Base-by-base conservation (phyloP, 2,329 filamentous ascomycete genomes). In the Cladobotryum protrusum region DNA sequence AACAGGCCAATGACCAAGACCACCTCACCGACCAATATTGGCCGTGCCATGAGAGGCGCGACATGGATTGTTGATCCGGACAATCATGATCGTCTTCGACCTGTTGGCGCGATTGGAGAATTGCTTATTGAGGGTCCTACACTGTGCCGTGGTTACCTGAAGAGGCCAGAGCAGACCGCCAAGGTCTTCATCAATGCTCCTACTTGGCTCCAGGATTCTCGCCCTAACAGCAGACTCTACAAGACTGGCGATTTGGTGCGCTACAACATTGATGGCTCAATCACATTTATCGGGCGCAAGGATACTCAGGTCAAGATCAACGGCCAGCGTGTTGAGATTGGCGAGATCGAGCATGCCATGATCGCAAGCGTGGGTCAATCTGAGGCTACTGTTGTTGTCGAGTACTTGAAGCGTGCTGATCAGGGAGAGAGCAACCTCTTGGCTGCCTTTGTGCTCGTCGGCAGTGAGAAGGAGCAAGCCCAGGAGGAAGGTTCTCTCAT, bases 241-340 rank as follows among this genome's bases (percentile, higher is more conserved):
- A 70, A 69, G 50, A 75, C 74, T 1, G 75, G 75, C 2, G 75
- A 78, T 54, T 59, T 77, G 12, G 74, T 63, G 1, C 61, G 60
- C 20, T 73, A 74, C 33, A 61, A 68, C 19, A 57, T 61, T 0
- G 67, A 74, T 46, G 70, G 72, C 2, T 59, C 61, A 8, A 57
- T 78, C 5, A 55, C 67, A 1, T 76, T 71, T 45, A 56, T 77
- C 41, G 77, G 77, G 20, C 69, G 79, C n/a, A 77, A 76, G 53
- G 79, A 82, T 54, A 70, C 70, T 0, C 78, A 82, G 57, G 71
- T 82, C 46, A 83, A 83, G 61, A 61, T 82, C 14, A 70, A 73
- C 17, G 82, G 82, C 12, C 79, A 74, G 48, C 62, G 78, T 44
- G 67, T 79, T 41, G 82, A 77, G 62, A 66, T 77, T 3, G 54